These are phyloP conservation scores for Colletotrichum phormii DNA, from an alignment of 2,329 filamentous ascomycete species.

Conservation along the genomic window DNA sequence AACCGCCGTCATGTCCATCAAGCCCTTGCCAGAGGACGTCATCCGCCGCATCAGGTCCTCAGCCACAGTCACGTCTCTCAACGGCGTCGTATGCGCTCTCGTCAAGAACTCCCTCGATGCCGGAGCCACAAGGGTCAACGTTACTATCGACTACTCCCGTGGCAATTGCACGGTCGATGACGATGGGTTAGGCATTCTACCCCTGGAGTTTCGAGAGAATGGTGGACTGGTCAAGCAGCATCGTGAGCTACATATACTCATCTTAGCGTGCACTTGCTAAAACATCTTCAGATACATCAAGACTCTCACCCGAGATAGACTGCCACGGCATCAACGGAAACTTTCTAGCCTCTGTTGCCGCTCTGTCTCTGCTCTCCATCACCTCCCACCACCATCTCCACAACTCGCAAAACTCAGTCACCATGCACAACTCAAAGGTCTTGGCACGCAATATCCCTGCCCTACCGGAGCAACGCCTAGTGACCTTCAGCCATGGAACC, in stretches of 20 bases:
- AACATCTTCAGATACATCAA: slow-evolving; percentile 78
- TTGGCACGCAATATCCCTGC: slow-evolving; percentile 74
- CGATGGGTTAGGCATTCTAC: slow-evolving; percentile 81
- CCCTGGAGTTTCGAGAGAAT: slow-evolving; percentile 75
- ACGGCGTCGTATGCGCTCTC: slow-evolving; percentile 77
- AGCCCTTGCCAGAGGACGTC: slow-evolving; percentile 76
- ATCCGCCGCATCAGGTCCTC: slow-evolving; percentile 88
- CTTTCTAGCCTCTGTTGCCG: slow-evolving; percentile 82
- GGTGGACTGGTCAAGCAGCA: slow-evolving; percentile 81
- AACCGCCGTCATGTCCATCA: slow-evolving; percentile 70
- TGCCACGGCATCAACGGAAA: slow-evolving; percentile 76
- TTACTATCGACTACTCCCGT: slow-evolving; percentile 79
- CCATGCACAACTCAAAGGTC: slow-evolving; percentile 76
- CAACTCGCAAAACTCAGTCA: slow-evolving; percentile 72
- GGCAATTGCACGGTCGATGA: slow-evolving; percentile 87
- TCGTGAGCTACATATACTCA: slow-evolving; percentile 62
- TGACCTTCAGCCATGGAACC: slow-evolving; percentile 75
- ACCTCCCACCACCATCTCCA: slow-evolving; percentile 75
- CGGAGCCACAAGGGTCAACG: slow-evolving; percentile 72
- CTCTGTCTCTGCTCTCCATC: slow-evolving; percentile 81
- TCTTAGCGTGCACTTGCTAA: not conserved
- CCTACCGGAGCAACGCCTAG: slow-evolving; percentile 66
- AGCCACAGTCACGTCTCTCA: slow-evolving; percentile 79
- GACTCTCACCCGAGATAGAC: slow-evolving; percentile 59
- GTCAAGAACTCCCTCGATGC: slow-evolving; percentile 90